A percentile compares a stretch with the other conserved stretches of the same genome.
Conservation (phyloP, 495 filamentous ascomycete species). For the Neurospora sp. region DNA sequence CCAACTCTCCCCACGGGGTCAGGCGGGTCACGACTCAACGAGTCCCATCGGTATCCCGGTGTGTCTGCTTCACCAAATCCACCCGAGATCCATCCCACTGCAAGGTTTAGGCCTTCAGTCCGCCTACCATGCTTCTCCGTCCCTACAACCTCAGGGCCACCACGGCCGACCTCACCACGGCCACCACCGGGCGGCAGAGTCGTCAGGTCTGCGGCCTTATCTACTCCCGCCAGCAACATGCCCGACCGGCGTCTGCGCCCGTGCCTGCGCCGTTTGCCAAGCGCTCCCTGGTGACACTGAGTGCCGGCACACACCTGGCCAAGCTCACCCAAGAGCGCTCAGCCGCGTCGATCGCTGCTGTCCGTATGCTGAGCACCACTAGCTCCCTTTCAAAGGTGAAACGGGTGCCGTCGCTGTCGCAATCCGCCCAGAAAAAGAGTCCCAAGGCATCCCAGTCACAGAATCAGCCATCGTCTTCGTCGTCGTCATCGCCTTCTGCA, state of each 20-base stretch:
- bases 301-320: conserved; percentile 8
- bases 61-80: neutral
- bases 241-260: neutral
- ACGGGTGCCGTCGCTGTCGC: conserved; percentile 4
- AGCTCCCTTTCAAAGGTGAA: conserved; percentile 12
- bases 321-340: conserved; percentile 6
- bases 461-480: neutral
- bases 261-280: conserved; percentile 9
- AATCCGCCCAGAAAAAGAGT: neutral
- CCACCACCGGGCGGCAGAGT: conserved; percentile 1
- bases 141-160: conserved; percentile 8
- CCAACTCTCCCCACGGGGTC: neutral
- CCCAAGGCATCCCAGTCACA: neutral
- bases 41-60: neutral
- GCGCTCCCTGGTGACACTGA: conserved; percentile 12
- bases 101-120: neutral
- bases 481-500: neutral
- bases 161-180: neutral
- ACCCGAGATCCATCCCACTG: neutral
- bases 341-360: conserved; percentile 6
- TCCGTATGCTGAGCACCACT: neutral
- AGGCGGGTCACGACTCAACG: neutral
- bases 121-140: conserved; percentile 12
- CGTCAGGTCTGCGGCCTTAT: conserved; percentile 20
- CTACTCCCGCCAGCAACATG: conserved; percentile 6